These are phyloP conservation scores for Ophiostoma piceae DNA, from an alignment of 2,329 filamentous ascomycete genomes.

Conservation along the genomic window DNA sequence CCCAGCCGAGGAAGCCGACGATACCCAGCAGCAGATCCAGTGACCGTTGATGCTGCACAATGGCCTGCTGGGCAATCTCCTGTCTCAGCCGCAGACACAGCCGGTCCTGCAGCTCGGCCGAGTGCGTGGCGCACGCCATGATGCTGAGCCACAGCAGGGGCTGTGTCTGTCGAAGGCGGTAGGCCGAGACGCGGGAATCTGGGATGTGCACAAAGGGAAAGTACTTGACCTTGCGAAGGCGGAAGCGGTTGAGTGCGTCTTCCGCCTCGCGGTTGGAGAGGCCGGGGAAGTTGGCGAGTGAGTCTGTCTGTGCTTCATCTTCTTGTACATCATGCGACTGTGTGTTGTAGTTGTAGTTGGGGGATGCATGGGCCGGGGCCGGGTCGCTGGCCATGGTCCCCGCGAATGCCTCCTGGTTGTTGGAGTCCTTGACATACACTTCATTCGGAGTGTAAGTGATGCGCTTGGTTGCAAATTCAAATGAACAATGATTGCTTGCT, in stretches of 20 bases:
- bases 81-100: slow-evolving; percentile 17
- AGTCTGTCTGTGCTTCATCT: background rate
- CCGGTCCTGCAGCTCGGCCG: slow-evolving; percentile 31
- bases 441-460: slow-evolving; percentile 18
- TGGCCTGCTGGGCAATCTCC: slow-evolving; percentile 34
- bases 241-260: slow-evolving; percentile 17
- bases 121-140: slow-evolving; percentile 42
- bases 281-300: background rate
- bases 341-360: background rate
- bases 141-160: slow-evolving; percentile 50
- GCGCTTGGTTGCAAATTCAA: background rate
- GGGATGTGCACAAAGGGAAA: slow-evolving; percentile 44
- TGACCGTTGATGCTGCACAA: slow-evolving; percentile 42
- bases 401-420: background rate
- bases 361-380: background rate
- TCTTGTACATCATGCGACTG: background rate
- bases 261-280: slow-evolving; percentile 14
- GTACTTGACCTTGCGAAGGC: slow-evolving; percentile 30
- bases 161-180: slow-evolving; percentile 36
- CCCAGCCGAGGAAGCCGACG: slow-evolving; percentile 34
- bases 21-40: slow-evolving; percentile 48
- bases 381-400: background rate
- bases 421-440: background rate
- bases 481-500: background rate
- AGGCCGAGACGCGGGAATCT: slow-evolving; percentile 33